phyloP scores from a whole-genome alignment of 805 yeast genomes.

The Ogataea neopini region DNA sequence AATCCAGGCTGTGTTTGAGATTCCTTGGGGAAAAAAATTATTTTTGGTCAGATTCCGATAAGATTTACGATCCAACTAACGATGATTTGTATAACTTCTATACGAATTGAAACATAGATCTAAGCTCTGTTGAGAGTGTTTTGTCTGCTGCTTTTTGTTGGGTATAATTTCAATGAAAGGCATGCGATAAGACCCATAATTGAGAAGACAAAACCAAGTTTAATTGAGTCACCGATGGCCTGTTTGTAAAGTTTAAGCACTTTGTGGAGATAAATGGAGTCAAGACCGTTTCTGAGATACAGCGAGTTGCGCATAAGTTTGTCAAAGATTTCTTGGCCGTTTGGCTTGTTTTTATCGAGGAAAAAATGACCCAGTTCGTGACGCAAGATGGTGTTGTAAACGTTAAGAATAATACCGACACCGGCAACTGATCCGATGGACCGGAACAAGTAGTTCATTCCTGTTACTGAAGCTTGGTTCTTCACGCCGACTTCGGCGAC shows the following conservation, averaged over 20 bases:
- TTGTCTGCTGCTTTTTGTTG: background rate
- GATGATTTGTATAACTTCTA: constrained; percentile 9
- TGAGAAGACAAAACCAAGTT: constrained; percentile 29
- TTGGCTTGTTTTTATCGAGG: constrained; percentile 23
- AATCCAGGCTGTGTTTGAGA: constrained; percentile 26
- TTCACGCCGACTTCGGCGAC: constrained; percentile 46
- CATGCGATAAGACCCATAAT: constrained; percentile 26
- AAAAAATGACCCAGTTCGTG: constrained; percentile 36
- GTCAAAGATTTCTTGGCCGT: constrained; percentile 26
- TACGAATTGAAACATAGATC: too few species aligned
- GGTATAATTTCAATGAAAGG: constrained; percentile 25
- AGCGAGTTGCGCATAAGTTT: constrained; percentile 27
- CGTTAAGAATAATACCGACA: constrained; percentile 42
- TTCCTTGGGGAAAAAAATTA: constrained; percentile 28
- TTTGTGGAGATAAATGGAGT: constrained; percentile 24
- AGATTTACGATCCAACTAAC: background rate
- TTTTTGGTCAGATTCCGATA: constrained; percentile 10
- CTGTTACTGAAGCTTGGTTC: constrained; percentile 50
- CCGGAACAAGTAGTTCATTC: constrained; percentile 50
- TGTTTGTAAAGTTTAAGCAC: constrained; percentile 34
- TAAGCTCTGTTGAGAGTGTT: too few species aligned
- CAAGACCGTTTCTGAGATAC: constrained; percentile 35
- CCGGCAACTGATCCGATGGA: constrained; percentile 50
- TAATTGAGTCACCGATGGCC: constrained; percentile 29
- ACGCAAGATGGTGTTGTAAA: constrained; percentile 37